A percentile compares a stretch with the other conserved stretches of the same genome.
phyloP scores from a whole-genome alignment of 768 basidiomycete genomes.

The Termitomyces bulborhizus region DNA sequence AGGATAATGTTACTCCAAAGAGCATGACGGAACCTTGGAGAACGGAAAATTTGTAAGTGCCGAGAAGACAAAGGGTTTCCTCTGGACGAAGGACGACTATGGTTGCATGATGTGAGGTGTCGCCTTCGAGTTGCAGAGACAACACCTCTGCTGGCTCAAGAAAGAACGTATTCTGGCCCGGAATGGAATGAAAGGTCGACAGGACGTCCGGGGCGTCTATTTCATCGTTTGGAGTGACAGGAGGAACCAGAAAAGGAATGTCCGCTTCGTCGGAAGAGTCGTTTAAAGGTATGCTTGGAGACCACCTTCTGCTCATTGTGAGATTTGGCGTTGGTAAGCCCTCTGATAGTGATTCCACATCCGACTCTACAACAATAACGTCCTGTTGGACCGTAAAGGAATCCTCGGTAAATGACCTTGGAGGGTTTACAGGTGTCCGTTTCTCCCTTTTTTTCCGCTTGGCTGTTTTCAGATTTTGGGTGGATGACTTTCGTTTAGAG shows the following conservation, averaged over 20 bases:
- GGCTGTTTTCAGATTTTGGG: slow-evolving; percentile 13
- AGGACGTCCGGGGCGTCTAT: slow-evolving; percentile 19
- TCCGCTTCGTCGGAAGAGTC: slow-evolving; percentile 43
- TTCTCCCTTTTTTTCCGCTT: slow-evolving; percentile 21
- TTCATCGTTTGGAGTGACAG: not conserved
- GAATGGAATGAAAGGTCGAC: slow-evolving; percentile 45
- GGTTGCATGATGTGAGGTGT: slow-evolving; percentile 13
- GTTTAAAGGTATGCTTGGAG: slow-evolving; percentile 45
- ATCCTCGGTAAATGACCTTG: slow-evolving; percentile 29
- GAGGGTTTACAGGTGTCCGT: slow-evolving; percentile 5
- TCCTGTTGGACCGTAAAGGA: slow-evolving; percentile 30
- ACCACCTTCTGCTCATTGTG: slow-evolving; percentile 36
- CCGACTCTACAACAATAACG: slow-evolving; percentile 31
- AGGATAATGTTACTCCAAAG: slow-evolving; percentile 43
- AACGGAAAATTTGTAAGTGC: slow-evolving; percentile 55
- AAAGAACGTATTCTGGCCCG: slow-evolving; percentile 38
- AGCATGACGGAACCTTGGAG: slow-evolving; percentile 56
- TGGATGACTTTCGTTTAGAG: slow-evolving; percentile 41
- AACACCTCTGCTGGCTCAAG: slow-evolving; percentile 34
- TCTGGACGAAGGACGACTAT: slow-evolving; percentile 38
- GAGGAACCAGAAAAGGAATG: slow-evolving; percentile 10
- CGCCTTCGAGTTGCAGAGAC: slow-evolving; percentile 20
- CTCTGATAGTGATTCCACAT: slow-evolving; percentile 21
- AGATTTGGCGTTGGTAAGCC: slow-evolving; percentile 12
- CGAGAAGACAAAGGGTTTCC: slow-evolving; percentile 63